Percentiles rank a stretch among this genome's conserved stretches.
These are phyloP conservation scores for Sugiyamaella lignohabitans DNA, from an alignment of 805 yeast species.

Conservation along the genomic window DNA sequence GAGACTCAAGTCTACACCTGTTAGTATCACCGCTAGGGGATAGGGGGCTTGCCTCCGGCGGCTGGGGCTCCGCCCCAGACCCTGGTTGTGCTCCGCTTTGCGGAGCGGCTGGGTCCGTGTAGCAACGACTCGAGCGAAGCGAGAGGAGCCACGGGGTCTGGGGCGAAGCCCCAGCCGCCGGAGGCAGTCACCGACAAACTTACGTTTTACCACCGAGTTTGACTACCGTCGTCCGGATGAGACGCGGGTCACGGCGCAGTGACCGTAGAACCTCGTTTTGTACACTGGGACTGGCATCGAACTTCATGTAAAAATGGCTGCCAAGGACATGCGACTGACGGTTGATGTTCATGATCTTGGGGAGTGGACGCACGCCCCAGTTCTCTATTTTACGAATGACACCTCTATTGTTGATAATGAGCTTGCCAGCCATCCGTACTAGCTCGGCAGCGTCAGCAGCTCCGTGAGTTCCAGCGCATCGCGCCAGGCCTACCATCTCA, in stretches of 20 bases:
- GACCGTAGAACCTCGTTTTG: constrained; percentile 80
- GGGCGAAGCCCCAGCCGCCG: no score
- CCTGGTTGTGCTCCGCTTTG: neutral
- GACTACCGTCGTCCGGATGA: constrained; percentile 68
- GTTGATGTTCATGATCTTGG: constrained; percentile 74
- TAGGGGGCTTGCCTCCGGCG: neutral
- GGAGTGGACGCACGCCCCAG: constrained; percentile 71
- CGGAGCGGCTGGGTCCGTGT: no score
- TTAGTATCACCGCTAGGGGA: neutral
- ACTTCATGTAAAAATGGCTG: constrained; percentile 75
- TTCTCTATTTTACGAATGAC: constrained; percentile 80
- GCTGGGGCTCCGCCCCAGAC: neutral
- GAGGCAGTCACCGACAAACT: neutral
- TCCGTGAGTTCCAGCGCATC: constrained; percentile 52
- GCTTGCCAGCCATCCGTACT: constrained; percentile 67
- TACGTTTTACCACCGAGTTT: constrained; percentile 35
- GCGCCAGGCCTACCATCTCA: constrained; percentile 84
- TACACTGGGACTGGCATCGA: constrained; percentile 80
- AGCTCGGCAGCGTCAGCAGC: constrained; percentile 60
- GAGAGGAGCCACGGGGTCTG: no score
- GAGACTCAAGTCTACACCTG: constrained; percentile 3
- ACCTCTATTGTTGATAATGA: constrained; percentile 84
- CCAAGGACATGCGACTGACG: constrained; percentile 91
- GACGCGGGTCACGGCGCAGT: constrained; percentile 81
- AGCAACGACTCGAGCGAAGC: no score